phyloP scores from a whole-genome alignment of 164 flowering plant genomes.

The Berberis vulgaris region DNA sequence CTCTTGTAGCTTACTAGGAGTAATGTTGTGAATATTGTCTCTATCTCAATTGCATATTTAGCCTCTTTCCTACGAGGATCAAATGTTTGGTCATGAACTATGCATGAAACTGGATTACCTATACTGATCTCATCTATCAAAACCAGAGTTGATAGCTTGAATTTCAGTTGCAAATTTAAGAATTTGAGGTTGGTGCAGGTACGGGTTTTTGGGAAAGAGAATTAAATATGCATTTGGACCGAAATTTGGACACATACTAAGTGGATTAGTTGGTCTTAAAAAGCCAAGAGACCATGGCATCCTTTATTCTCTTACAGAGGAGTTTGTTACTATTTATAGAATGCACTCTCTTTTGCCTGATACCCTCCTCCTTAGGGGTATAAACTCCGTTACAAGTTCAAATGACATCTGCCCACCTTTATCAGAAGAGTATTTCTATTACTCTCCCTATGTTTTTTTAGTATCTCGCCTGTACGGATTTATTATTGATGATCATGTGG shows the following conservation, averaged over 20 bases:
- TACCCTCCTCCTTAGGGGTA: slow-evolving; percentile 23
- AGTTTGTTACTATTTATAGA: slow-evolving; percentile 53
- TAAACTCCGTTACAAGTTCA: slow-evolving; percentile 16
- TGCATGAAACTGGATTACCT: neutral
- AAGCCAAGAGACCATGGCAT: slow-evolving; percentile 38
- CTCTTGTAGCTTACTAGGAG: neutral
- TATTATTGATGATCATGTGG: too few species aligned
- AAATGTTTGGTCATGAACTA: neutral
- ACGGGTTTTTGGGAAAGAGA: slow-evolving; percentile 40
- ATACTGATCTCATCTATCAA: neutral
- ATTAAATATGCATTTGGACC: slow-evolving; percentile 37
- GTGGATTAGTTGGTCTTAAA: slow-evolving; percentile 30
- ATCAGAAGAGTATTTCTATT: slow-evolving; percentile 15
- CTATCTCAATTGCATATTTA: too few species aligned
- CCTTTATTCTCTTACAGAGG: slow-evolving; percentile 66
- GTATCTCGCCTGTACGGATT: too few species aligned
- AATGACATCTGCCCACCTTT: slow-evolving; percentile 25
- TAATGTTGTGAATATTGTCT: neutral
- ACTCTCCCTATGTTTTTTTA: too few species aligned
- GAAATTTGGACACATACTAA: slow-evolving; percentile 12
- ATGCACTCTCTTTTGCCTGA: slow-evolving; percentile 74
- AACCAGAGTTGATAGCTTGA: neutral
- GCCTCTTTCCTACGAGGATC: too few species aligned
- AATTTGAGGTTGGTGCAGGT: slow-evolving; percentile 18
- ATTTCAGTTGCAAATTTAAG: neutral